These are phyloP conservation scores for Rhynchosporium secalis DNA, from an alignment of 2,329 filamentous ascomycete genomes.

Conservation along the genomic window DNA sequence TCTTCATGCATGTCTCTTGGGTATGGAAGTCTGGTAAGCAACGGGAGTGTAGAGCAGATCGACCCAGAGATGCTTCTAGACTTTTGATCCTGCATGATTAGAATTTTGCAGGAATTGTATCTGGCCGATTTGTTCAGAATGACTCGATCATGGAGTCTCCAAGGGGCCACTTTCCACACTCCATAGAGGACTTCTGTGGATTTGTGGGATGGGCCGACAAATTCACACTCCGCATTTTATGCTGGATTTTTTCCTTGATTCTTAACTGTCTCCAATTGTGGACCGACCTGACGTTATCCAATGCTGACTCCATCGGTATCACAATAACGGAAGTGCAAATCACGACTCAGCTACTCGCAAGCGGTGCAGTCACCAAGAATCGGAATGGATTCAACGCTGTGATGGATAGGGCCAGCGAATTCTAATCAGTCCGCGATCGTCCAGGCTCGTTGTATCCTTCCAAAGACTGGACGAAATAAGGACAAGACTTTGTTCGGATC, in stretches of 20 bases:
- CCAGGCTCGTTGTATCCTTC: background rate
- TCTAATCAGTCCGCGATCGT: background rate
- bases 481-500: background rate
- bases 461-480: constrained; percentile 3
- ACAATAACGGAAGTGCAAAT: background rate
- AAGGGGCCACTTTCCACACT: too few relatives aligned
- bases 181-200: background rate
- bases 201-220: constrained; percentile 1
- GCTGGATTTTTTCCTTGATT: constrained; percentile 14
- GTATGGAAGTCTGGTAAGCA: background rate
- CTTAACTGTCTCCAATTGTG: constrained; percentile 2
- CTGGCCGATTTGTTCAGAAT: background rate
- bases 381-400: background rate
- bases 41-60: background rate
- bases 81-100: background rate
- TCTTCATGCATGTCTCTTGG: background rate
- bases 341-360: background rate
- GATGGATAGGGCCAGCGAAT: background rate
- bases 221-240: background rate
- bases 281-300: constrained; percentile 11
- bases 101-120: constrained; percentile 2
- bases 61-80: background rate
- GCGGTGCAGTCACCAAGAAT: background rate
- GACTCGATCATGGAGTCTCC: constrained; percentile 2
- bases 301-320: background rate